phyloP scores from a whole-genome alignment of 768 basidiomycete genomes.

The Udeniomyces megalosporus region DNA sequence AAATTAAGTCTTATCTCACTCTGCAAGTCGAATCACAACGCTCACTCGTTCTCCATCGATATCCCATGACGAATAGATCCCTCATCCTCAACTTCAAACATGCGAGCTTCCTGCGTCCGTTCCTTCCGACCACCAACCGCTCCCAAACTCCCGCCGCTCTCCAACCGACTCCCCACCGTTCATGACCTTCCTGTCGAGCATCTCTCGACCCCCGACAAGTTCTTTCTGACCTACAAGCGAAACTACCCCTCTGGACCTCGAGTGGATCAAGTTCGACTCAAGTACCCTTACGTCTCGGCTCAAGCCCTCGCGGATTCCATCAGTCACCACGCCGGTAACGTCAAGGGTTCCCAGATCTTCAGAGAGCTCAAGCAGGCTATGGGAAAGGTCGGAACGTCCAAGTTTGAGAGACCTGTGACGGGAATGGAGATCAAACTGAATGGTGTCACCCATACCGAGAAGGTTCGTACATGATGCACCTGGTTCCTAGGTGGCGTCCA shows the following conservation, averaged over 20 bases:
- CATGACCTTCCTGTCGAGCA: neutral
- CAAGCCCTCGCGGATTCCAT: conserved; percentile 6
- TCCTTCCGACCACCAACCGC: too few species aligned
- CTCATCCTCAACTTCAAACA: too few species aligned
- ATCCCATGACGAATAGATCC: too few species aligned
- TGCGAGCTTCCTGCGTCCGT: too few species aligned
- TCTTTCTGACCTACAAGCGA: conserved; percentile 1
- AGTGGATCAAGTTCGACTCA: conserved; percentile 11
- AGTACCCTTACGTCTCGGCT: conserved; percentile 14
- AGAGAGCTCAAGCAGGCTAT: conserved; percentile 6
- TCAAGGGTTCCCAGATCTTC: neutral
- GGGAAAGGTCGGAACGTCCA: conserved; percentile 7
- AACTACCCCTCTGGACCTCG: conserved; percentile 11
- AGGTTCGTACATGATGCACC: conserved; percentile 1
- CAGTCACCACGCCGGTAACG: neutral
- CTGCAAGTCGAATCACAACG: too few species aligned
- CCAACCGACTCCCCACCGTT: neutral
- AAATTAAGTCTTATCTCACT: too few species aligned
- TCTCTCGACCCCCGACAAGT: neutral
- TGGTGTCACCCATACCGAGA: conserved; percentile 7
- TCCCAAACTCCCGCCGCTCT: too few species aligned
- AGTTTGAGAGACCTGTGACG: conserved; percentile 5
- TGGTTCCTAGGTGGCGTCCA: too few species aligned
- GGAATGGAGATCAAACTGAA: conserved; percentile 9
- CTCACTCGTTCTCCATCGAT: too few species aligned